phyloP scores from a whole-genome alignment of 495 filamentous ascomycete species.

The Podospora didyma region DNA sequence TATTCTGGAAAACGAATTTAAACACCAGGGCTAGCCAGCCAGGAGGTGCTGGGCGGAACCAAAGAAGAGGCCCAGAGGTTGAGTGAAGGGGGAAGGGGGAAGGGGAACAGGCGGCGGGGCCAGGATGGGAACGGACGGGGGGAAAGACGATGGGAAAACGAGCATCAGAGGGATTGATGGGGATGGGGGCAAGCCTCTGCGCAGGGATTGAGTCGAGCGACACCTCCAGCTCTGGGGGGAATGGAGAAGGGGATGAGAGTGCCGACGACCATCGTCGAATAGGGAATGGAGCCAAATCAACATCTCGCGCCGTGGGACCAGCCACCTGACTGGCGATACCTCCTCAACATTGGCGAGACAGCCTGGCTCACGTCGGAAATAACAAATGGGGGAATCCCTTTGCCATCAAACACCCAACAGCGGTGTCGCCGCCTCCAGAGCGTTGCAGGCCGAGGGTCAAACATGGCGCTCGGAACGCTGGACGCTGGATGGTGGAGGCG shows the following conservation, averaged over 20 bases:
- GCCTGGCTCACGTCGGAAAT: too few relatives aligned
- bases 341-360: too few relatives aligned
- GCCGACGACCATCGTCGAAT: not conserved
- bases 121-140: not conserved
- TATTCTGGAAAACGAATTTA: conserved; percentile 46
- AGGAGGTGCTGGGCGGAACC: conserved; percentile 15
- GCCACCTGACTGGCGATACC: too few relatives aligned
- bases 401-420: conserved; percentile 8
- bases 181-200: not conserved
- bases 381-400: too few relatives aligned
- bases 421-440: not conserved
- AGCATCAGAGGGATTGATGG: conserved; percentile 5
- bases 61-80: conserved; percentile 8
- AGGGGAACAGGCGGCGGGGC: conserved; percentile 9
- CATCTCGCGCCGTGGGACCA: too few relatives aligned
- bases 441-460: conserved; percentile 1
- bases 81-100: conserved; percentile 8
- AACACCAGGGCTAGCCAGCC: conserved; percentile 30
- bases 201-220: not conserved
- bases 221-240: not conserved
- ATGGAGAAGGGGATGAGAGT: too few relatives aligned
- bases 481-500: not conserved
- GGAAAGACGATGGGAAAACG: conserved; percentile 1
- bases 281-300: not conserved
- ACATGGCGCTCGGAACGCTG: not conserved